Percentiles rank a stretch among this genome's conserved stretches.
phyloP scores from a whole-genome alignment of 306 rosid species.

The Castanospermum australe region DNA sequence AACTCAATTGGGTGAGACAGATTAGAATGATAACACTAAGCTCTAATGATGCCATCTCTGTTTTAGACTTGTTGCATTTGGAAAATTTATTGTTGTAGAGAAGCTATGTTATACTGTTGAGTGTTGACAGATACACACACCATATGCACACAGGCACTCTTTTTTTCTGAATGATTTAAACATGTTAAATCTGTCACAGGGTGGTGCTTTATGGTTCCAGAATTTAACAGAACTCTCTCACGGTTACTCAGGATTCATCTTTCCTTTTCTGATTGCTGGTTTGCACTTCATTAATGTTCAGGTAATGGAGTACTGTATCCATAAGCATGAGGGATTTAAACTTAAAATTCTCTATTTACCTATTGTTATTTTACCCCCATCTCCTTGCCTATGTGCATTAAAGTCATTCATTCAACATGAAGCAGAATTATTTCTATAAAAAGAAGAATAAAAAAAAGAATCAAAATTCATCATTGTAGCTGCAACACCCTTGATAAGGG shows the following conservation, averaged over 20 bases:
- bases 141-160: not conserved
- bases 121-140: not conserved
- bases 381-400: not conserved
- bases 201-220: constrained; percentile 92
- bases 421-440: not conserved
- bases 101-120: constrained; percentile 8
- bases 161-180: constrained; percentile 17
- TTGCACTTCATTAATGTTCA: constrained; percentile 72
- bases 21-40: constrained; percentile 14
- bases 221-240: constrained; percentile 75
- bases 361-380: not conserved
- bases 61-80: not conserved
- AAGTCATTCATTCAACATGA: constrained; percentile 3
- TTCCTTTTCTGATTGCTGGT: constrained; percentile 73
- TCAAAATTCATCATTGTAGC: not conserved
- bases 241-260: constrained; percentile 70
- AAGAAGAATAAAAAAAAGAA: not conserved
- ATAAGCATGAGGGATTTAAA: not conserved
- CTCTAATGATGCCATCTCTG: constrained; percentile 9
- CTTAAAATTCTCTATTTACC: constrained; percentile 18
- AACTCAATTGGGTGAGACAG: constrained; percentile 21
- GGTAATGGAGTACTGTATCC: constrained; percentile 49
- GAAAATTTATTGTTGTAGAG: constrained; percentile 16
- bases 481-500: not conserved
- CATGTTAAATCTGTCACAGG: constrained; percentile 54